Percentiles rank a stretch among this genome's conserved stretches.
Conservation (phyloP, 306 rosid species). For the Pterocarpus macrocarpus region DNA sequence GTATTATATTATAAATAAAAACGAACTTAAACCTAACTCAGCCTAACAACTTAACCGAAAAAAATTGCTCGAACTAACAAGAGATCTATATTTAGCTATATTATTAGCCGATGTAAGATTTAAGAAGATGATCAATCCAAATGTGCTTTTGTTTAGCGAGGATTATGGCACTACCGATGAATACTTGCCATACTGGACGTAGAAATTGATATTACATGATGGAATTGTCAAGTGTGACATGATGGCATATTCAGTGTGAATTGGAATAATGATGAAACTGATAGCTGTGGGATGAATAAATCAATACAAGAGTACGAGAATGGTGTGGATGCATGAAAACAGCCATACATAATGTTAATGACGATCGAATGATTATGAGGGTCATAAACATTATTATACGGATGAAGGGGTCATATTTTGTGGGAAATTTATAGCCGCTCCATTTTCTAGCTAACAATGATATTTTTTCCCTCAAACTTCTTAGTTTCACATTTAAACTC, state of each 20-base stretch:
- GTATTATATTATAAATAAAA: too few relatives aligned
- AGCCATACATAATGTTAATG: not conserved
- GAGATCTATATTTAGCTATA: too few relatives aligned
- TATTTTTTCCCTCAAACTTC: not conserved
- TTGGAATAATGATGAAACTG: slow-evolving; percentile 5
- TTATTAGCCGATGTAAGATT: too few relatives aligned
- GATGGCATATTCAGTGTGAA: slow-evolving; percentile 29
- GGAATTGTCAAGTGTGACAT: slow-evolving; percentile 8
- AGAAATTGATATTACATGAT: not conserved
- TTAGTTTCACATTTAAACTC: not conserved
- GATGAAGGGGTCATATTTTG: slow-evolving; percentile 5
- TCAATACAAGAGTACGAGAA: not conserved
- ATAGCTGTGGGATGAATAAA: slow-evolving; percentile 2
- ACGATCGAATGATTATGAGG: not conserved
- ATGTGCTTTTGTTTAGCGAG: not conserved
- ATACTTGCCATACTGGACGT: not conserved
- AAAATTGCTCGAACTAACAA: too few relatives aligned
- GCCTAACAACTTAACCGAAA: not conserved
- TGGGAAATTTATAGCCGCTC: slow-evolving; percentile 21
- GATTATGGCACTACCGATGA: slow-evolving; percentile 3
- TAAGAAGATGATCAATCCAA: not conserved
- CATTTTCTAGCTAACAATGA: slow-evolving; percentile 19
- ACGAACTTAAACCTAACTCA: not conserved
- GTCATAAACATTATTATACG: slow-evolving; percentile 14
- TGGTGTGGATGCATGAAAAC: slow-evolving; percentile 8